phyloP scores from a whole-genome alignment of 2,329 filamentous ascomycete species.

The Aspergillus costaricaensis region DNA sequence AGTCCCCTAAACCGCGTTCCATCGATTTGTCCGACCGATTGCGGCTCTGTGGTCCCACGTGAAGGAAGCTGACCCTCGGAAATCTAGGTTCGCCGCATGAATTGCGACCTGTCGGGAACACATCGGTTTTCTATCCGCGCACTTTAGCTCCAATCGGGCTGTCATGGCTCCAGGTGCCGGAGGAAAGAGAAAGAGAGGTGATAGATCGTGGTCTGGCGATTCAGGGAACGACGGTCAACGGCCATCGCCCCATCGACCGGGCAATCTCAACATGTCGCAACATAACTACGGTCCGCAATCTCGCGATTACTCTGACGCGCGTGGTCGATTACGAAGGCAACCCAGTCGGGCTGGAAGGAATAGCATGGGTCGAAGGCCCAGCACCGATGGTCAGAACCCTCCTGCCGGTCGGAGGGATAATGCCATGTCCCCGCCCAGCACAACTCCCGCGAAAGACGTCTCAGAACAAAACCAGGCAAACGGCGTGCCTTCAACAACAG shows the following conservation, averaged over 20 bases:
- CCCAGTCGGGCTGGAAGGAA: conserved; percentile 42
- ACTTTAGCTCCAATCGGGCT: conserved; percentile 27
- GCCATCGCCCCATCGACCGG: conserved; percentile 51
- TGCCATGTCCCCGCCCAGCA: conserved; percentile 36
- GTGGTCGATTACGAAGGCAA: conserved; percentile 42
- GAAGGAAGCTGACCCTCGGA: conserved; percentile 15
- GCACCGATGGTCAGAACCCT: conserved; percentile 39
- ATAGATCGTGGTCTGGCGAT: conserved; percentile 48
- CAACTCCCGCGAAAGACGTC: conserved; percentile 30
- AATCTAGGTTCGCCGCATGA: conserved; percentile 32
- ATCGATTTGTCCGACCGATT: background rate
- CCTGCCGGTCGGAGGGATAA: conserved; percentile 31
- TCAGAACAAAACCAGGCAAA: conserved; percentile 34
- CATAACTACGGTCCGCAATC: conserved; percentile 45
- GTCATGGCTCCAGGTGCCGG: conserved; percentile 54
- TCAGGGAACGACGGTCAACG: conserved; percentile 42
- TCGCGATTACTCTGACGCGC: conserved; percentile 41
- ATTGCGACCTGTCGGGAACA: conserved; percentile 31
- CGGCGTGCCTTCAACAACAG: conserved; percentile 25
- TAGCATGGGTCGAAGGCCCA: conserved; percentile 37
- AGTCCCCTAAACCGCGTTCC: background rate
- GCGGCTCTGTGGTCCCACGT: background rate
- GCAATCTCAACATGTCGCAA: conserved; percentile 55
- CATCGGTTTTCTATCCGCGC: conserved; percentile 30
- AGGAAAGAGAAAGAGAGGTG: conserved; percentile 58